These are phyloP conservation scores for Ziziphus jujuba DNA, from an alignment of 306 rosid species.

Conservation along the genomic window DNA sequence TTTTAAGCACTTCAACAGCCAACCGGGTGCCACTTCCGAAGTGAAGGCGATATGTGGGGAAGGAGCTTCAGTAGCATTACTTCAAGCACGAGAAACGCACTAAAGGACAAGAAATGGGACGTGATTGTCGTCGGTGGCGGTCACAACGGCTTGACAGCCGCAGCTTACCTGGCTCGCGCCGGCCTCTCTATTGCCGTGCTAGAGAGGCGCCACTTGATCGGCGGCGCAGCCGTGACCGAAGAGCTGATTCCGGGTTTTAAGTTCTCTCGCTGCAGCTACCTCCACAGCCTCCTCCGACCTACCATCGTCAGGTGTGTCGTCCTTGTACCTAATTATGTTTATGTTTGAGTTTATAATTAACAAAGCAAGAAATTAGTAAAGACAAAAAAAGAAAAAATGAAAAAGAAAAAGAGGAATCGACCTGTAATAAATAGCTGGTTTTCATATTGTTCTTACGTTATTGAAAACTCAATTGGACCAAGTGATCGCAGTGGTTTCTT, in stretches of 20 bases:
- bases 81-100: conserved; percentile 20
- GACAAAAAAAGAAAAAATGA: no score
- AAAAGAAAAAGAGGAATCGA: no score
- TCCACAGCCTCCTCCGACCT: conserved; percentile 80
- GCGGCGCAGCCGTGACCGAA: conserved; percentile 81
- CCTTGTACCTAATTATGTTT: background rate
- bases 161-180: conserved; percentile 73
- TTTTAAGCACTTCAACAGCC: no score
- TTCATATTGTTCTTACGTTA: no score
- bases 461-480: no score
- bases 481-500: no score
- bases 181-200: conserved; percentile 83
- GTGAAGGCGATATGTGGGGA: conserved; percentile 38
- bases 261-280: conserved; percentile 84
- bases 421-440: no score
- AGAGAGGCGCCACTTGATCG: conserved; percentile 72
- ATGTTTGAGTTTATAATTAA: background rate
- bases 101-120: conserved; percentile 68
- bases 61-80: conserved; percentile 41
- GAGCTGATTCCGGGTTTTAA: conserved; percentile 73
- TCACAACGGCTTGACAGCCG: conserved; percentile 80
- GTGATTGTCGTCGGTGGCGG: conserved; percentile 78
- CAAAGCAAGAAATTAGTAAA: no score
- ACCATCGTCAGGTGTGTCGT: conserved; percentile 42
- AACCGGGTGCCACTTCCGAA: background rate